Conservation (phyloP, 2,329 filamentous ascomycete genomes). For the Fusarium lateritium region DNA sequence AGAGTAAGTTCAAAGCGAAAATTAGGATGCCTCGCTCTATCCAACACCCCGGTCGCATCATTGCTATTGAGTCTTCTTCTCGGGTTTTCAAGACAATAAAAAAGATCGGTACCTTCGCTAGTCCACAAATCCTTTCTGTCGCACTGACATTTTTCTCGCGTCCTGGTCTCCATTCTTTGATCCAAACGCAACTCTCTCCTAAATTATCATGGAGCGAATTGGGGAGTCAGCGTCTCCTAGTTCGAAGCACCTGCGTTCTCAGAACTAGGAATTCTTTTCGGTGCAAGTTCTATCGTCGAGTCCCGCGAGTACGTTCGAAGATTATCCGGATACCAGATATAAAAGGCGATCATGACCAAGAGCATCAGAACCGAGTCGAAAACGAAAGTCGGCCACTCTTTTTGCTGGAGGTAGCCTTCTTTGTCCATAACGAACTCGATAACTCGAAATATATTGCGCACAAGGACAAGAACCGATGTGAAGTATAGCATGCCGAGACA, state of each 20-base stretch:
- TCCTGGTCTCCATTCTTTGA: too few species aligned
- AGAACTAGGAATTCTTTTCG: fast-evolving
- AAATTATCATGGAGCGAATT: too few species aligned
- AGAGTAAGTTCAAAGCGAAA: too few species aligned
- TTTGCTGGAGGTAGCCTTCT: conserved; percentile 26
- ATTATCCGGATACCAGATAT: conserved; percentile 22
- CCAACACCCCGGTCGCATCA: too few species aligned
- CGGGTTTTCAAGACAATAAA: too few species aligned
- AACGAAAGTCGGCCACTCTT: conserved; percentile 35
- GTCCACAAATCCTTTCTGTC: too few species aligned
- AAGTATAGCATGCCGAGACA: conserved; percentile 31
- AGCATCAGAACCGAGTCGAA: conserved; percentile 37
- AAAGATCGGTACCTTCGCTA: too few species aligned
- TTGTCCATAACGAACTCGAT: conserved; percentile 32
- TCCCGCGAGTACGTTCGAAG: not conserved
- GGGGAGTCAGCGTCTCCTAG: not conserved
- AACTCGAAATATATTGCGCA: conserved; percentile 28
- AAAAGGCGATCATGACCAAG: conserved; percentile 26
- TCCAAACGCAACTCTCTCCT: too few species aligned
- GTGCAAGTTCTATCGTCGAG: not conserved
- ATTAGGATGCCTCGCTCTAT: too few species aligned
- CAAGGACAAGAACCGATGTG: conserved; percentile 10
- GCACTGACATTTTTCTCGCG: too few species aligned
- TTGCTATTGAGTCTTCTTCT: too few species aligned
- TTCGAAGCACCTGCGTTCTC: not conserved